These are phyloP conservation scores for Breviolum minutum DNA, from an alignment of 73 alveolate genomes.

Conservation along the genomic window DNA sequence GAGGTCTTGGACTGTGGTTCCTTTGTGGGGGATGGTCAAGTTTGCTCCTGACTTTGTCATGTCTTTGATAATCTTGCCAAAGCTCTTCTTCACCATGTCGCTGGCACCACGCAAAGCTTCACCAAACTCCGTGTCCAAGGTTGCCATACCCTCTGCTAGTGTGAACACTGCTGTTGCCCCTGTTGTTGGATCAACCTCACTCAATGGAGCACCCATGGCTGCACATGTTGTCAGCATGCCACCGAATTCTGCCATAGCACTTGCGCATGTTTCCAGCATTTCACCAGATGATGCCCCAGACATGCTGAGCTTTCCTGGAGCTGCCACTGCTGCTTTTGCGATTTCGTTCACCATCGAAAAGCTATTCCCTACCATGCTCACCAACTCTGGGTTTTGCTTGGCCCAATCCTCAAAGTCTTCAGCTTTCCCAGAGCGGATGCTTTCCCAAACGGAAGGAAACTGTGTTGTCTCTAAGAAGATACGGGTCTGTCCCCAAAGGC, in stretches of 20 bases:
- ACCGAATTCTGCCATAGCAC: neutral
- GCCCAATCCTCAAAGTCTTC: too few relatives aligned
- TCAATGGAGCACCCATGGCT: slow-evolving; percentile 1
- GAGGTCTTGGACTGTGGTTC: neutral
- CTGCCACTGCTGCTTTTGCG: too few relatives aligned
- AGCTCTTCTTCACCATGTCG: neutral
- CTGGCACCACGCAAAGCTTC: neutral
- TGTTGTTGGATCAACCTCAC: neutral
- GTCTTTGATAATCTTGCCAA: neutral
- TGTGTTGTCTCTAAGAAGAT: too few relatives aligned
- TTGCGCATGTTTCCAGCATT: too few relatives aligned
- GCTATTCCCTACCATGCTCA: too few relatives aligned
- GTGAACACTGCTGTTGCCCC: slow-evolving; percentile 19
- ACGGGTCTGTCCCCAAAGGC: too few relatives aligned
- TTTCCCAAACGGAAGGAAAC: too few relatives aligned
- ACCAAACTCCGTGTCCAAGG: neutral
- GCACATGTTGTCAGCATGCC: neutral
- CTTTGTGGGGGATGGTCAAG: slow-evolving; percentile 6
- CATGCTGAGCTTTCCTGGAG: too few relatives aligned
- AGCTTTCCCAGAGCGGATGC: too few relatives aligned
- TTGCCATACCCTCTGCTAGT: neutral
- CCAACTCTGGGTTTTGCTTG: too few relatives aligned
- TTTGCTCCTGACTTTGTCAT: slow-evolving; percentile 3
- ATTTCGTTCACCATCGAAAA: too few relatives aligned
- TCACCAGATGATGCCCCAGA: too few relatives aligned